Conservation (phyloP, 2,329 filamentous ascomycete species). For the Monilinia aucupariae region DNA sequence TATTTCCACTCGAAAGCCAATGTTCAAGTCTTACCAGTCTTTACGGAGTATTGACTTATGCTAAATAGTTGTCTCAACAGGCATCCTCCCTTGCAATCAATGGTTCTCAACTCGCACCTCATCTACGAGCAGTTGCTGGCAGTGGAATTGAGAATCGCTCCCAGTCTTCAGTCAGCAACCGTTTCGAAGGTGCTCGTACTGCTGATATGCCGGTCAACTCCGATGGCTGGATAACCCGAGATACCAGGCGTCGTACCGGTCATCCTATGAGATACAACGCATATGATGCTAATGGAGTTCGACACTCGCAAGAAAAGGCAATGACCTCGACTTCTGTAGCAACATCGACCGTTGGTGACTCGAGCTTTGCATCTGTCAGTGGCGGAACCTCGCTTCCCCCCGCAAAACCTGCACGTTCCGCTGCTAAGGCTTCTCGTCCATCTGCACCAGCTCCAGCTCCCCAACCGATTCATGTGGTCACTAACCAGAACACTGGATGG, state of each 20-base stretch:
- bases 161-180: conserved; percentile 24
- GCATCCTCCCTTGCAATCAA: neutral
- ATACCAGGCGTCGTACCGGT: conserved; percentile 16
- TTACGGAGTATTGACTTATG: neutral
- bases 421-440: conserved; percentile 1
- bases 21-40: neutral
- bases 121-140: neutral
- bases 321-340: neutral
- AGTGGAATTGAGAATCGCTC: conserved; percentile 2
- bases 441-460: neutral
- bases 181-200: conserved; percentile 19
- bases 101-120: neutral
- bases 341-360: neutral
- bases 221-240: conserved; percentile 15
- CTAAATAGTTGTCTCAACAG: neutral
- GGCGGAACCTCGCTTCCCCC: neutral
- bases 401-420: neutral
- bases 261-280: conserved; percentile 17
- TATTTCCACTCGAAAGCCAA: neutral
- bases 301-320: conserved; percentile 1
- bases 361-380: neutral
- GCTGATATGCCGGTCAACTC: neutral
- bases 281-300: conserved; percentile 21
- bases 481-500: conserved; percentile 6
- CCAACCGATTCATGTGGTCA: neutral